A percentile compares a stretch with the other conserved stretches of the same genome.
Evolutionary conservation across 331 rosid species (phyloP).

Genomic region (Quercus tomentella): DNA sequence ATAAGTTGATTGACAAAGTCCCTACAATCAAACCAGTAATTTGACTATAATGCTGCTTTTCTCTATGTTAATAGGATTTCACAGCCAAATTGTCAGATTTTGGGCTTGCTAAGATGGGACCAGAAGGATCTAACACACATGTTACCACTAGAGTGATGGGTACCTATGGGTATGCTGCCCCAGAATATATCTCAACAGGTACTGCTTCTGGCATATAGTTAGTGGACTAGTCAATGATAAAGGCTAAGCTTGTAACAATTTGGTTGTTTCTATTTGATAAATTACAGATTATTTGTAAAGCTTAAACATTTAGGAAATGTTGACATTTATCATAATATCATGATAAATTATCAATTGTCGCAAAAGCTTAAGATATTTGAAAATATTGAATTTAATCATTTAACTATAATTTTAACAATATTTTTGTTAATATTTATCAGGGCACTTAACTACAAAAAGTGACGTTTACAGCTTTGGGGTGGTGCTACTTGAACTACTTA

Average conservation of each 20-base stretch:
- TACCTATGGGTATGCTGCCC: constrained; percentile 93
- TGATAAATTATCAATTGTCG: too few relatives aligned
- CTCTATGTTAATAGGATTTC: constrained; percentile 51
- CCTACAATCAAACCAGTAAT: neutral
- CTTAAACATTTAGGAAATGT: too few relatives aligned
- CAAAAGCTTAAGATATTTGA: too few relatives aligned
- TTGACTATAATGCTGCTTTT: neutral
- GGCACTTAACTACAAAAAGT: constrained; percentile 88
- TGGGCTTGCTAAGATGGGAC: constrained; percentile 98
- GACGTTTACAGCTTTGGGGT: constrained; percentile 92
- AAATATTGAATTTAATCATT: too few relatives aligned
- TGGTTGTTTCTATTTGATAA: too few relatives aligned
- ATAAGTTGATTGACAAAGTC: neutral
- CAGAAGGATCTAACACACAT: constrained; percentile 93
- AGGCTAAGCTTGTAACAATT: neutral
- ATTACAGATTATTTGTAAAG: neutral
- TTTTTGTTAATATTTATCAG: constrained; percentile 32
- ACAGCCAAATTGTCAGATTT: constrained; percentile 91
- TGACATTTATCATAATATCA: too few relatives aligned
- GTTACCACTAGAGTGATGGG: constrained; percentile 97
- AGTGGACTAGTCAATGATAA: neutral
- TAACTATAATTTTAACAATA: neutral
- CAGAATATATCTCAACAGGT: constrained; percentile 92
- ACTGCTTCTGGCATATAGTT: neutral
- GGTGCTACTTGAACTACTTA: constrained; percentile 75